Evolutionary conservation across 352 stramenopile species (phyloP), one percentile per base, ranked within the genome.

Genomic region (Globisporangium recalcitrans): DNA sequence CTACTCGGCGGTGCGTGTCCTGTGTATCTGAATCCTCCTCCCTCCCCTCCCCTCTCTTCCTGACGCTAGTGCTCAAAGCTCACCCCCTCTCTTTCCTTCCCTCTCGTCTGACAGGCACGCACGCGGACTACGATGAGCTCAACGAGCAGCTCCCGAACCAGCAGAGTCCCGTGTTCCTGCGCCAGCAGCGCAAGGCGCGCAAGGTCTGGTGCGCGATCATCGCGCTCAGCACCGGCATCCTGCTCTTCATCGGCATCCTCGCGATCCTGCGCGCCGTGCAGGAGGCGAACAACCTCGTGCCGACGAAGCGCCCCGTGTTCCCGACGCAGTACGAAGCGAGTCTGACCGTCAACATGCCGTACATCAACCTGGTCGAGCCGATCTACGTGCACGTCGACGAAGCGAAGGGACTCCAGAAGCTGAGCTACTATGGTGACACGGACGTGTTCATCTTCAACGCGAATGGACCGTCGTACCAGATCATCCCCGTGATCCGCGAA

Each of bases 371-470:
- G 62, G 75, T 92, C 7, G 88, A 96, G 67, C 88, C 88, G 5
- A 68, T 96, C 24, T 94, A 93, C 65, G 86, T 93, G 13, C 84
- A 95, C 53, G 72, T 93, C 34, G 81, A 95, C 59, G 82, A 86
- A 58, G 42, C 46, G 5, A 83, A 78, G 24, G 84, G 86, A 1
- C 71, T 92, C 8, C 84, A 95, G 70, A 91, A 91, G 60, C 71
- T 95, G 51, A 93, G 82, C 69, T 96, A 92, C 74, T 95, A 95
- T 58, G 88, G 87, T 59, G 88, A 83, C 58, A 91, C 85, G 40
- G 84, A 95, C 64, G 80, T 91, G 59, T 95, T 90, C 74, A 91
- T 95, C 52, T 93, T 87, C 70, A 95, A 96, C 71, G 79, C 68
- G 6, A 84, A 68, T 22, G 83, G 82, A n/a, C 63, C 73, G 19